Conservation (phyloP, 495 filamentous ascomycete species). For the Tuber brumale region DNA sequence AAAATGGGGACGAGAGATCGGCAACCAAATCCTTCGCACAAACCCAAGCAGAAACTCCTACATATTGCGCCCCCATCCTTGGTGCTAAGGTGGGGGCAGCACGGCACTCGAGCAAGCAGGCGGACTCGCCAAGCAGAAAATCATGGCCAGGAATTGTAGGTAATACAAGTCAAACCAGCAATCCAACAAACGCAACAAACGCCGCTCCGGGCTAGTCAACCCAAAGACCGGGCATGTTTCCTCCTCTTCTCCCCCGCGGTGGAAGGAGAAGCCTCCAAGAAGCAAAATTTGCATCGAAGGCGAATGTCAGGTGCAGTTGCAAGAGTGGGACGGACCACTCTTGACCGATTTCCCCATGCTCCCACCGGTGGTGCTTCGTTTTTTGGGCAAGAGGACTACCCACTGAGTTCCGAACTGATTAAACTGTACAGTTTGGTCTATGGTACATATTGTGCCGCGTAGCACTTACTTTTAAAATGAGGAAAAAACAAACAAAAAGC, state of each 20-base stretch:
- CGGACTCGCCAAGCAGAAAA: not conserved
- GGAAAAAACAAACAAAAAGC: not conserved
- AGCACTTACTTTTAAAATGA: not conserved
- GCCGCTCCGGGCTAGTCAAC: not conserved
- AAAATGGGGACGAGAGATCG: not conserved
- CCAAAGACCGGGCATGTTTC: not conserved
- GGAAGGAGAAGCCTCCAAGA: not conserved
- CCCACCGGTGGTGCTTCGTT: not conserved
- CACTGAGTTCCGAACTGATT: not conserved
- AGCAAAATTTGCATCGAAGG: not conserved
- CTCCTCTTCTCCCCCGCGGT: not conserved
- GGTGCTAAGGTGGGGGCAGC: not conserved
- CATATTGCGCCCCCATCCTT: not conserved
- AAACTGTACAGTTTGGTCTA: not conserved
- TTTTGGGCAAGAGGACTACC: not conserved
- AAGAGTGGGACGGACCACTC: not conserved
- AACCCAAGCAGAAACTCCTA: not conserved
- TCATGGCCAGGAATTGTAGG: not conserved
- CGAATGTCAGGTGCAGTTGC: not conserved
- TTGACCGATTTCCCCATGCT: not conserved
- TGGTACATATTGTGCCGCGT: not conserved
- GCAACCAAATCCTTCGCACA: not conserved
- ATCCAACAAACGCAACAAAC: not conserved
- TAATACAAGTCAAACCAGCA: not conserved
- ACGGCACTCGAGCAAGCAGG: not conserved